A percentile compares a stretch with the other conserved stretches of the same genome.
Conservation (phyloP, 1,284 basidiomycete species). For the Leccinum laetum region DNA sequence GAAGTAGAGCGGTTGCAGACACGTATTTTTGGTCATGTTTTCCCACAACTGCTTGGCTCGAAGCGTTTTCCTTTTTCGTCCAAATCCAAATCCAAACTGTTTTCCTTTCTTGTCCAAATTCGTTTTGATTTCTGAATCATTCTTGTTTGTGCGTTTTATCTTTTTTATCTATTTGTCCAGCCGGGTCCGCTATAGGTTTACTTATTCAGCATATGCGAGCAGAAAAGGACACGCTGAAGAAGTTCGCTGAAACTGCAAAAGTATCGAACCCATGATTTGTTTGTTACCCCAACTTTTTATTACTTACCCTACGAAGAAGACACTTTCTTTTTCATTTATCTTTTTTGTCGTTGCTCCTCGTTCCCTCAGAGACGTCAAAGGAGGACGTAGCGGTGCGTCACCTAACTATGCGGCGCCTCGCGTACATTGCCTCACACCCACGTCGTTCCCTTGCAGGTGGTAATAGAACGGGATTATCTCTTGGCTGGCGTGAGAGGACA, state of each 20-base stretch:
- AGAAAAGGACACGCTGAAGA: slow-evolving; percentile 69
- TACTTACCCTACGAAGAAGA: slow-evolving; percentile 18
- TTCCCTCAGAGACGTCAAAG: slow-evolving; percentile 67
- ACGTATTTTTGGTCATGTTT: no score
- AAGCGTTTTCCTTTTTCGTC: no score
- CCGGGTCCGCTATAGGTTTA: slow-evolving; percentile 44
- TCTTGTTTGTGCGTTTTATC: no score
- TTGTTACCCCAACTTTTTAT: neutral
- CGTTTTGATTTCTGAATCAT: no score
- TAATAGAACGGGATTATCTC: slow-evolving; percentile 67
- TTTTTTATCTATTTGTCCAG: no score
- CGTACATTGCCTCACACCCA: slow-evolving; percentile 8
- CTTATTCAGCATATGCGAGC: slow-evolving; percentile 73
- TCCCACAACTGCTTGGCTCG: no score
- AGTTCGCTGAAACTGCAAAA: slow-evolving; percentile 53
- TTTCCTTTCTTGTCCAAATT: no score
- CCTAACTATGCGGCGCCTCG: neutral
- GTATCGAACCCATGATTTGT: slow-evolving; percentile 30
- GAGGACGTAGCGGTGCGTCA: slow-evolving; percentile 66
- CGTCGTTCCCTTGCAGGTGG: slow-evolving; percentile 51
- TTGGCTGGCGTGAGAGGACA: slow-evolving; percentile 70
- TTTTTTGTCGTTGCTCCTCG: slow-evolving; percentile 41
- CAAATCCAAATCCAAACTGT: no score
- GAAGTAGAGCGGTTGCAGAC: no score
- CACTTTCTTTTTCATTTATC: neutral